Conservation (phyloP, 495 filamentous ascomycete genomes). For the Hypomontagnella submonticulosa region DNA sequence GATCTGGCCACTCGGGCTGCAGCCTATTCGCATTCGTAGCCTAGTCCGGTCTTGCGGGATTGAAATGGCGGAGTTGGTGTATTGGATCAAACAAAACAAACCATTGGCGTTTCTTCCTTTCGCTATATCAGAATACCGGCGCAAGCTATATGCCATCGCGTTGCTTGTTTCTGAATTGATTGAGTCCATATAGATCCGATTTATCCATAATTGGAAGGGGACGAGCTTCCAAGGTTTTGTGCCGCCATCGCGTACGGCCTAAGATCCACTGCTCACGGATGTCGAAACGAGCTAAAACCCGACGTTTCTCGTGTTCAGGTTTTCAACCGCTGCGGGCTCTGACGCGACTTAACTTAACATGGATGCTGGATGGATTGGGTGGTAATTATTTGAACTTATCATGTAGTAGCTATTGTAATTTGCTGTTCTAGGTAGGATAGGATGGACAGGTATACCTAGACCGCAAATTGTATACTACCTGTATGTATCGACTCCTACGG, state of each 20-base stretch:
- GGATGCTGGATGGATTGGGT: conserved; percentile 11
- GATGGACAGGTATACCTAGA: conserved; percentile 4
- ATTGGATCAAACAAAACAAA: neutral
- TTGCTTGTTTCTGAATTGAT: conserved; percentile 11
- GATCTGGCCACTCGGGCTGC: conserved; percentile 23
- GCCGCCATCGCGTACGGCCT: conserved; percentile 9
- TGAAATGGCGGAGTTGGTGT: conserved; percentile 1
- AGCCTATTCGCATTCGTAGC: conserved; percentile 5
- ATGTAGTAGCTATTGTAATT: too few relatives aligned
- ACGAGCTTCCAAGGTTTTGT: conserved; percentile 30
- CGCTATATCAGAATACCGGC: conserved; percentile 23
- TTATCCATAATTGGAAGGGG: conserved; percentile 29
- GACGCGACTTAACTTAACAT: conserved; percentile 18
- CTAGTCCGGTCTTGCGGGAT: conserved; percentile 1
- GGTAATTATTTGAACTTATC: neutral
- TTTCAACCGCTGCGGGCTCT: conserved; percentile 11
- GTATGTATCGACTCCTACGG: neutral
- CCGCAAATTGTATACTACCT: conserved; percentile 4
- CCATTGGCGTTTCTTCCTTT: conserved; percentile 6
- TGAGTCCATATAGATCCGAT: conserved; percentile 25
- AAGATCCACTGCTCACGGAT: conserved; percentile 24
- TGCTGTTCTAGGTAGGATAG: neutral
- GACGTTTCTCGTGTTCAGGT: conserved; percentile 34
- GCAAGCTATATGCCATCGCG: conserved; percentile 4
- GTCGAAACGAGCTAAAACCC: conserved; percentile 31